Evolutionary conservation across 1,284 basidiomycete species (phyloP).

Genomic region (Macrocybe sp.): DNA sequence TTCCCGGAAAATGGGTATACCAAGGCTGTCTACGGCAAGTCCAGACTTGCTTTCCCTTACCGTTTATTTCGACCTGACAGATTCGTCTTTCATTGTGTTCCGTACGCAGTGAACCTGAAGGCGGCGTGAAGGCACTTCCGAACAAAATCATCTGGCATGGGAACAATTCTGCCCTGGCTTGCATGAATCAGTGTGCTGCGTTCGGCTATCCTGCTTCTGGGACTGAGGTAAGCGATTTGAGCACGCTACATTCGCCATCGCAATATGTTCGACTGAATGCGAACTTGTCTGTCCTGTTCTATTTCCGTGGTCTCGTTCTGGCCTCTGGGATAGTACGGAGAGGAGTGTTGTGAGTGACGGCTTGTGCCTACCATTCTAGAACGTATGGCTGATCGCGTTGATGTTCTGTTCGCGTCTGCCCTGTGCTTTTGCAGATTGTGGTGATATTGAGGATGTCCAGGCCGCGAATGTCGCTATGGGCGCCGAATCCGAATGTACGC

Average conservation of each 20-base stretch:
- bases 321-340: constrained; percentile 24
- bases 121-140: constrained; percentile 41
- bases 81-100: background rate
- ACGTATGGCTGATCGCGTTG: no score
- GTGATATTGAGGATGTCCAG: constrained; percentile 52
- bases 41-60: background rate
- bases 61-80: no score
- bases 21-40: constrained; percentile 61
- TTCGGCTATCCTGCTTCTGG: constrained; percentile 66
- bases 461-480: constrained; percentile 38
- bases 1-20: constrained; percentile 62
- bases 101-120: constrained; percentile 27
- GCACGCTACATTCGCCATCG: no score
- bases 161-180: constrained; percentile 59
- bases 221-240: constrained; percentile 36
- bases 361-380: background rate
- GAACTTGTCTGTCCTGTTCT: no score
- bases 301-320: no score
- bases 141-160: constrained; percentile 52
- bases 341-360: constrained; percentile 58
- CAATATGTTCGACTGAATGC: no score
- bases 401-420: background rate
- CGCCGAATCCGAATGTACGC: constrained; percentile 46
- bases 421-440: constrained; percentile 46
- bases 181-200: constrained; percentile 56